Base-by-base conservation (phyloP, 163 green algal species). In the Prototheca stagnorum region DNA sequence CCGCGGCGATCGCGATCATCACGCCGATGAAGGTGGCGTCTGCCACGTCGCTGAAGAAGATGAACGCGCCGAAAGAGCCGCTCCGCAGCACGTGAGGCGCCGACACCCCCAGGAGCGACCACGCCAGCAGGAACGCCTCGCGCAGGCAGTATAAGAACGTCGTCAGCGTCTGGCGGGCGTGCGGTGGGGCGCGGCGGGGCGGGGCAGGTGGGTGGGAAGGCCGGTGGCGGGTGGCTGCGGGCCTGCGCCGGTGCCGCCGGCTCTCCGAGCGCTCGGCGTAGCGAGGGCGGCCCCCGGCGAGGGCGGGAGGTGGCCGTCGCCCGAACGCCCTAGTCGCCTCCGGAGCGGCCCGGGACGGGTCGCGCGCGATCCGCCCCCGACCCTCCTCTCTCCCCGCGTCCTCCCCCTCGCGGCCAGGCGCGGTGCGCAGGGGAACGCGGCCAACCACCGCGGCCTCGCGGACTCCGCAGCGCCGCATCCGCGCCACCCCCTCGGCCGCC, bases 41-140 rank as follows among this genome's bases (percentile, higher is more conserved):
- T 17, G 66, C 66, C 11, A 76, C 21, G 39, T 76, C 53, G 9
- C 58, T 49, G 51, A 74, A 74, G 41, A 79, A 70, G 46, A 75
- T 65, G 45, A 62, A 74, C 17, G 52, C 49, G n/a, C 55, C 44
- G 24, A 57, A 67, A 1, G 63, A 55, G 17, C 33, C 42, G 5
- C 29, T 34, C 17, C 54, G 40, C 2, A 37, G 35, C 20, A 23
- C 39, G 21, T 23, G 21, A 14, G 33, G 25, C 3, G 43, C n/a
- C 2, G 2, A 34, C 14, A 39, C 36, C 2, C 26, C 25, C 8
- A 34, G 34, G 12, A 55, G 35, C 1, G 39, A 33, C n/a, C 56
- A 67, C 17, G 47, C 24, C 17, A 65, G 6, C 23, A 75, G 41
- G 21, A 65, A 35, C 2, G 49, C 34, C 21, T 75, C 59, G 23